Evolutionary conservation across 2,329 filamentous ascomycete genomes (phyloP).

Genomic region (Phyllosticta citribraziliensis): DNA sequence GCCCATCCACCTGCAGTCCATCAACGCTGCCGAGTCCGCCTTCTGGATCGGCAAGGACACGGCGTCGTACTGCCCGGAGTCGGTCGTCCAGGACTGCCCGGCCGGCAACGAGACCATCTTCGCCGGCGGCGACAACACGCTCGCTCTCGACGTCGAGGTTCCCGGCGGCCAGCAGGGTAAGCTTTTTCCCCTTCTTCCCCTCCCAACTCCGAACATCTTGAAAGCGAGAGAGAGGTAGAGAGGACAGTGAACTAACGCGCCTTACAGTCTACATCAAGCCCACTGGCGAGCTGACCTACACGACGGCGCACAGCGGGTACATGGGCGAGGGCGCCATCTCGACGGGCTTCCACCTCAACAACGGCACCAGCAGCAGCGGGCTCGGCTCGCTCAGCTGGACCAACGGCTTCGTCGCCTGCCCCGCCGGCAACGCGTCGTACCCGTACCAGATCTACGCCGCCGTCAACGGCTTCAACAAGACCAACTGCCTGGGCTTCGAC

Average conservation of each 20-base stretch:
- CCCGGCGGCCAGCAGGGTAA: conserved; percentile 50
- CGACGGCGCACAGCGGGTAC: conserved; percentile 43
- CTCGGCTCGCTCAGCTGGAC: conserved; percentile 22
- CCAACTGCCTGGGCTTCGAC: conserved; percentile 26
- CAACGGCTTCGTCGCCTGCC: conserved; percentile 26
- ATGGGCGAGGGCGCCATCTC: conserved; percentile 42
- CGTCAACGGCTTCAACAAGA: conserved; percentile 12
- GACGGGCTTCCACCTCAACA: conserved; percentile 36
- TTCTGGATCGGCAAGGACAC: conserved; percentile 43
- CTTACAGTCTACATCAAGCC: conserved; percentile 44
- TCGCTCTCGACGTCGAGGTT: conserved; percentile 40
- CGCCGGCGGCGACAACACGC: conserved; percentile 22
- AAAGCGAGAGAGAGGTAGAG: too few relatives aligned
- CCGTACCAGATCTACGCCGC: conserved; percentile 27
- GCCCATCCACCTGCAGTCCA: conserved; percentile 37
- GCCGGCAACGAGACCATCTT: conserved; percentile 39
- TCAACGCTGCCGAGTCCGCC: conserved; percentile 38
- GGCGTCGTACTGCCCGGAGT: conserved; percentile 40
- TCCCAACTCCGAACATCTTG: too few relatives aligned
- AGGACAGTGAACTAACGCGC: conserved; percentile 1
- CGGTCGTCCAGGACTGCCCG: conserved; percentile 33
- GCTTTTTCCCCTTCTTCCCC: not conserved
- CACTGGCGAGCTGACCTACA: conserved; percentile 47
- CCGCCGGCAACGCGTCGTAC: conserved; percentile 18
- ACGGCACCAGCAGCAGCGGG: conserved; percentile 18